Evolutionary conservation across 306 rosid genomes (phyloP), one percentile per base, ranked within the genome.

Genomic region (Fragaria nilgerrensis): DNA sequence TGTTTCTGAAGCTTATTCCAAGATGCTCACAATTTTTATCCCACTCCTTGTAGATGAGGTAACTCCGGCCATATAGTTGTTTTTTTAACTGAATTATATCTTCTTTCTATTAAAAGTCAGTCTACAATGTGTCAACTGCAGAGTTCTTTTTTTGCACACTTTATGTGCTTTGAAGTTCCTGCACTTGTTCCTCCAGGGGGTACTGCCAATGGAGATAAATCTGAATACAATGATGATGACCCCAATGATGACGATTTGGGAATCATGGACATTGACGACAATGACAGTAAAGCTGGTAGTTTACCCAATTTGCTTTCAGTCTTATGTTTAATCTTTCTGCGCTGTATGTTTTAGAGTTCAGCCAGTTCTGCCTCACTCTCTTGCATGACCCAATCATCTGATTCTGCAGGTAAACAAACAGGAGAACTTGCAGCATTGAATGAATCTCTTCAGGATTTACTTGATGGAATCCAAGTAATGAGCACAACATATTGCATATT

Each of bases 21-120:
- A 89, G 84, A 88, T 92, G 90, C 91, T 95, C 68, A 88, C 97
- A 14, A 82, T 92, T 79, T 95, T 95, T 89, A 85, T 95, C 87
- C 99, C 99, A 12, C 99, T 95, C 80, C 88, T 95, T 78, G 97
- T 90, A 73, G 97, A 95, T 85, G 99, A 95, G 99, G 99, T 63
- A 86, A 74, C 47, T 78, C 78, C 43, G 68, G 29, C 62, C 15
- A 19, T 68, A 20, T 49, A 43, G 29, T 29, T 36, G 22, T 39
- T 49, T 49, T 47, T 58, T 55, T 48, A 19, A 49, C 53, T 41
- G 7, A 75, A 22, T 52, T 44, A 13, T 77, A 27, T 71, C 80
- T 45, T 52, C 16, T 48, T n/a, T 45, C 34, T 61, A 25, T 75
- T 75, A 80, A 76, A 66, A 37, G 49, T 17, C 80, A 79, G 76